Conservation (phyloP, 2,329 filamentous ascomycete species). For the Xylaria sp. region DNA sequence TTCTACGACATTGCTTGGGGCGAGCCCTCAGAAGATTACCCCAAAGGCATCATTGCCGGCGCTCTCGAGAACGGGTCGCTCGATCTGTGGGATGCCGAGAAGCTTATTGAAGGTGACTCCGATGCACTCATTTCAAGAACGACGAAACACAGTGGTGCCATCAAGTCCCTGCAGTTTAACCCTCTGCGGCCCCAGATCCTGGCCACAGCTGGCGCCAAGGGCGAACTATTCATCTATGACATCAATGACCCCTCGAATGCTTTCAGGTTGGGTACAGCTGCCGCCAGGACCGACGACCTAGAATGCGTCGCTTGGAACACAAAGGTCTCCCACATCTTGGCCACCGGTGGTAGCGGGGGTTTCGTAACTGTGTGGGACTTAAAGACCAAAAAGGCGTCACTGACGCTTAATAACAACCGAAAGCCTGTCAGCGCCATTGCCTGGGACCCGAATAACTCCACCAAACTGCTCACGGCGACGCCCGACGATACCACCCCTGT, state of each 20-base stretch:
- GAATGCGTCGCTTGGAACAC: conserved; percentile 99
- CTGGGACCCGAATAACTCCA: conserved; percentile 96
- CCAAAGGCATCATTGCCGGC: conserved; percentile 90
- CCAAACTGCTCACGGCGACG: conserved; percentile 92
- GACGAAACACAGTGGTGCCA: conserved; percentile 88
- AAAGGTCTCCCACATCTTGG: conserved; percentile 95
- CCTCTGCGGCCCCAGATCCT: conserved; percentile 89
- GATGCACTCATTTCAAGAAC: conserved; percentile 89
- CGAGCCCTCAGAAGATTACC: conserved; percentile 79
- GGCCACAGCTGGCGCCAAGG: conserved; percentile 91
- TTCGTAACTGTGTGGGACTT: conserved; percentile 99
- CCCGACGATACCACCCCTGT: conserved; percentile 88
- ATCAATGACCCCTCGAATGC: conserved; percentile 89
- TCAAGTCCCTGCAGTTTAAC: conserved; percentile 97
- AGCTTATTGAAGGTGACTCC: conserved; percentile 66
- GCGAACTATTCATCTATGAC: conserved; percentile 96
- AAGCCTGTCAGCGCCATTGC: conserved; percentile 95
- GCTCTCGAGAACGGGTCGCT: conserved; percentile 94
- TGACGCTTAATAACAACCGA: conserved; percentile 94
- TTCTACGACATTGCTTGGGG: conserved; percentile 99
- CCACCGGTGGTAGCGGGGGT: conserved; percentile 90
- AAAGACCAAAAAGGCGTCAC: conserved; percentile 95
- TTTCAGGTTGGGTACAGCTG: conserved; percentile 87
- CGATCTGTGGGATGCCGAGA: conserved; percentile 90
- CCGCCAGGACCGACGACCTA: conserved; percentile 91